Evolutionary conservation across 169 alveolate species (phyloP).

Genomic region (Plasmodium vivax): DNA sequence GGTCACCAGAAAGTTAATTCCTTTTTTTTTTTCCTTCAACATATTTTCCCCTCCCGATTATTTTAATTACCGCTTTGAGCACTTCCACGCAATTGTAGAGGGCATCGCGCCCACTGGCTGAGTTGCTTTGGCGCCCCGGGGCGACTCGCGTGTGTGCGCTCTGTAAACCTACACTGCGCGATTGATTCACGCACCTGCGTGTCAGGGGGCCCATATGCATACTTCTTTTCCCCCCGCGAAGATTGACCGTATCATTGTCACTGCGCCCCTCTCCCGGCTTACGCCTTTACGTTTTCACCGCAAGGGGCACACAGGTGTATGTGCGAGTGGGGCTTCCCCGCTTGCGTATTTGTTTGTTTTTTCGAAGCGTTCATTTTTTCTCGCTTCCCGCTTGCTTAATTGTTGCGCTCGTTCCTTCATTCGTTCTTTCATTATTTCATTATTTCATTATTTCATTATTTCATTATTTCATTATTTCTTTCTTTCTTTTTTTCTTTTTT

Average conservation of each 20-base stretch:
- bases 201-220: not conserved
- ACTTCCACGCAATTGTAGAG: constrained; percentile 18
- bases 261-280: not conserved
- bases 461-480: not conserved
- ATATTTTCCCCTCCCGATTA: constrained; percentile 68
- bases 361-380: not conserved
- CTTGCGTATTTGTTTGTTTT: not conserved
- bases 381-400: not conserved
- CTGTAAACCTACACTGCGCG: not conserved
- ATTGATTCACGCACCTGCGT: not conserved
- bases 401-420: not conserved
- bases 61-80: constrained; percentile 60
- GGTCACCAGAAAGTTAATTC: constrained; percentile 56
- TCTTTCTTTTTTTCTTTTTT: not conserved
- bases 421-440: not conserved
- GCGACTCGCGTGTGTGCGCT: not conserved
- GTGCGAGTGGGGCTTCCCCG: not conserved
- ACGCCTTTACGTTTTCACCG: not conserved
- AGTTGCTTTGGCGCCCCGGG: not conserved
- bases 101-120: not conserved
- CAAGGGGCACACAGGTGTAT: not conserved
- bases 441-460: not conserved
- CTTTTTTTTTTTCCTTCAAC: constrained; percentile 39
- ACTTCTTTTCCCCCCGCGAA: not conserved
- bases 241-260: not conserved